phyloP scores from a whole-genome alignment of 257 asterid species.

The Ophiorrhiza pumila region DNA sequence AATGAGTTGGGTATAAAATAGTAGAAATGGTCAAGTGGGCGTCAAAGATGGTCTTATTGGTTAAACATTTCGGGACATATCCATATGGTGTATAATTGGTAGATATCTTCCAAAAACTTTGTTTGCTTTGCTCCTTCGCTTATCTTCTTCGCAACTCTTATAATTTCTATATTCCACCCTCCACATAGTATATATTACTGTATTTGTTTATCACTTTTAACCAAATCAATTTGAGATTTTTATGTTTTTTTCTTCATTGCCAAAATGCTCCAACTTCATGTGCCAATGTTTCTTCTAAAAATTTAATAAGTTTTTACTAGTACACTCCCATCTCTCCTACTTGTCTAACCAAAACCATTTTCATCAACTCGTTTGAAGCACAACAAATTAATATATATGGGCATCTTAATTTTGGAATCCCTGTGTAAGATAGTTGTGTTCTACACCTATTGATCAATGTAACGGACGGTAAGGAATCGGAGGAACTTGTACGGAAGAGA shows the following conservation, averaged over 20 bases:
- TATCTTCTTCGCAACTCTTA: too few relatives aligned
- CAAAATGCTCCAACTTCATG: slow-evolving; percentile 6
- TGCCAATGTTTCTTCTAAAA: not conserved
- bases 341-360: not conserved
- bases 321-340: not conserved
- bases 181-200: too few relatives aligned
- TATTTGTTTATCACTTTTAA: not conserved
- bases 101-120: not conserved
- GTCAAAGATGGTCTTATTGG: not conserved
- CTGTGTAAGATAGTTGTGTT: too few relatives aligned
- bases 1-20: slow-evolving; percentile 1
- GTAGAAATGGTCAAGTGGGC: not conserved
- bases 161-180: not conserved
- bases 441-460: too few relatives aligned
- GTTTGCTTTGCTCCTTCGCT: not conserved
- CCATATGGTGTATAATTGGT: slow-evolving; percentile 6
- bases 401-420: too few relatives aligned
- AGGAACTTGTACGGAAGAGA: too few relatives aligned
- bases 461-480: too few relatives aligned
- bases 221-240: slow-evolving; percentile 13
- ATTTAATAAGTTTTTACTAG: not conserved
- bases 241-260: not conserved
- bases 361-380: too few relatives aligned
- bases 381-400: too few relatives aligned
- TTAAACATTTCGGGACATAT: slow-evolving; percentile 12